Evolutionary conservation across 2,329 filamentous ascomycete genomes (phyloP), one percentile per base, ranked within the genome.

Genomic region (Achaetomium macrosporum): DNA sequence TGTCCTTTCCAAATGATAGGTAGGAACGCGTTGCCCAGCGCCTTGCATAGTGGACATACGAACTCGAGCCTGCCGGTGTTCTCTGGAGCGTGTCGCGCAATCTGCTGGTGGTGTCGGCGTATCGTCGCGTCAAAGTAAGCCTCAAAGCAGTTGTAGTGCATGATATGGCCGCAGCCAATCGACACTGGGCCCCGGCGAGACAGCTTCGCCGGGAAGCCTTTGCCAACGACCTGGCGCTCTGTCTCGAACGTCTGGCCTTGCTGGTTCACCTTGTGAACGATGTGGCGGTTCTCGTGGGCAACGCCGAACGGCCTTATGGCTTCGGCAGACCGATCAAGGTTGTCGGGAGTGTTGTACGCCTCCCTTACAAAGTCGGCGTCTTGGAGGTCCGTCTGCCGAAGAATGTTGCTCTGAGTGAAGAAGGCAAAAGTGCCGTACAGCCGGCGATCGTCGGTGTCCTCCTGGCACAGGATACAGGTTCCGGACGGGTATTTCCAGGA

Each of bases 131-230:
- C 82, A 59, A 89, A 87, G 65, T 97, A 99, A 39, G 87, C 82
- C 64, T 96, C 90, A 66, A 99, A 99, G 71, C 93, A 99, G 61
- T 82, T 84, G 67, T 88, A 97, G 68, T 99, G 93, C 93, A 99
- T 99, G 64, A 99, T 95, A 68, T 99, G 93, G 2, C 93, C 93
- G 69, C 93, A 99, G 10, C 92, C 90, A 35, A 88, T 88, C 11
- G 91, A 88, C 1, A 97, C 86, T 0, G 92, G 88, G 0, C 91
- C 93, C 16, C 81, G 76, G 29, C 79, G 76, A 33, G 83, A 83
- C 39, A 83, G 76, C 10, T 78, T 75, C 7, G 83, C 76, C 2
- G 89, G 86, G 64, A 95, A 99, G 0, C 93, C 93, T 69, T 91
- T 95, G 31, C 92, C 91, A 44, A 99, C 80, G 6, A 84, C 84